These are phyloP conservation scores for Pezicula rhizophila DNA, from an alignment of 2,329 filamentous ascomycete species.

Conservation along the genomic window DNA sequence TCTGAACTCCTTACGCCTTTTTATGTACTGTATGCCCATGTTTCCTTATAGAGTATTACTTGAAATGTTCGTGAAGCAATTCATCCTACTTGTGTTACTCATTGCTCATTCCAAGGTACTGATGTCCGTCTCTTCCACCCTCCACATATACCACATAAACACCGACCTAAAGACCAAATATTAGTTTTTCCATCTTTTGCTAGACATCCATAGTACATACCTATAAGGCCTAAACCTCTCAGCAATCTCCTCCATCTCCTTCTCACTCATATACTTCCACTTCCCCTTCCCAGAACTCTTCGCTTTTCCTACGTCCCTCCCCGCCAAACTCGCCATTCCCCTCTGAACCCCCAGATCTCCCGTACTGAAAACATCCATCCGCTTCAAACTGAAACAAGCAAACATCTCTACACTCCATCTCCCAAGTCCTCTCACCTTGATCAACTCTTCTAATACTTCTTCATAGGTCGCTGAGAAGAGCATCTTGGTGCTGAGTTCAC, in stretches of 20 bases:
- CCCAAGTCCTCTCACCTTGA: constrained; percentile 80
- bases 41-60: too few relatives aligned
- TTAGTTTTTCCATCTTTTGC: background rate
- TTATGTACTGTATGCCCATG: too few relatives aligned
- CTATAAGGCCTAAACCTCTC: constrained; percentile 78
- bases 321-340: constrained; percentile 84
- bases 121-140: constrained; percentile 70
- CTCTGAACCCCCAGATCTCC: constrained; percentile 91
- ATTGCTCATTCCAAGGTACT: constrained; percentile 36
- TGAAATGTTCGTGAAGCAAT: too few relatives aligned
- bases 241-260: constrained; percentile 81
- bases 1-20: too few relatives aligned
- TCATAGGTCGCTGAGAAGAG: constrained; percentile 77
- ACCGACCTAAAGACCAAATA: constrained; percentile 49
- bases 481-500: constrained; percentile 70
- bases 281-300: constrained; percentile 77
- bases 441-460: constrained; percentile 74
- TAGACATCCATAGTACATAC: constrained; percentile 31
- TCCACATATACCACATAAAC: constrained; percentile 98
- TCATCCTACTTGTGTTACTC: background rate
- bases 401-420: constrained; percentile 98
- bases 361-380: constrained; percentile 87
- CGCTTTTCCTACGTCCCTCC: constrained; percentile 75
- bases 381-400: constrained; percentile 88
- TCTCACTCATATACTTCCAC: constrained; percentile 97